Percentiles rank a stretch among this genome's conserved stretches.
These are phyloP conservation scores for Stylonectria norvegica DNA, from an alignment of 2,329 filamentous ascomycete genomes.

Conservation along the genomic window DNA sequence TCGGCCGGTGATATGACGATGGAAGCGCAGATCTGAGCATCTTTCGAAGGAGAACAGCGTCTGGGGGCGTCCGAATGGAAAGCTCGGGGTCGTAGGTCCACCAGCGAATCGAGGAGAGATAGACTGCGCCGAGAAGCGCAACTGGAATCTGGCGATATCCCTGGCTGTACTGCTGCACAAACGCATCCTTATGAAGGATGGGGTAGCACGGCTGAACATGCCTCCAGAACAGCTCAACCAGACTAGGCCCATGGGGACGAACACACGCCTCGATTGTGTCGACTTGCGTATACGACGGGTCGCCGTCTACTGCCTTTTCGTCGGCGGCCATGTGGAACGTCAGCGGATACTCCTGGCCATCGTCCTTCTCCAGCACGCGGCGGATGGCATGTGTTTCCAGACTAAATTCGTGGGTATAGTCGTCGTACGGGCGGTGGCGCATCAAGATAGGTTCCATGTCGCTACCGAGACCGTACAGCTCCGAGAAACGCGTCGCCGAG, in stretches of 20 bases:
- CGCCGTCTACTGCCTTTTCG: slow-evolving; percentile 27
- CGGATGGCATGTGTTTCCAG: slow-evolving; percentile 61
- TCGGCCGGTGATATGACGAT: slow-evolving; percentile 29
- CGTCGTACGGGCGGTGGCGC: slow-evolving; percentile 50
- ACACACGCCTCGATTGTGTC: slow-evolving; percentile 56
- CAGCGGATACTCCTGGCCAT: slow-evolving; percentile 30
- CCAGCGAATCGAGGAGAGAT: slow-evolving; percentile 53
- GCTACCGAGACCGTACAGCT: slow-evolving; percentile 33
- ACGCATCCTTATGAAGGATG: slow-evolving; percentile 52
- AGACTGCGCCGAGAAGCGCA: slow-evolving; percentile 52
- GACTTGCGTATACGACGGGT: slow-evolving; percentile 21
- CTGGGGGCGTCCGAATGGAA: slow-evolving; percentile 27
- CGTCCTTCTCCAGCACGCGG: slow-evolving; percentile 51
- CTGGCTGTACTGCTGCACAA: slow-evolving; percentile 49
- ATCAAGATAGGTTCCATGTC: slow-evolving; percentile 35
- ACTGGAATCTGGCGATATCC: slow-evolving; percentile 51
- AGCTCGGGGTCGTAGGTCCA: slow-evolving; percentile 45
- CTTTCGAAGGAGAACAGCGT: slow-evolving; percentile 21
- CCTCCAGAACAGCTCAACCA: slow-evolving; percentile 62
- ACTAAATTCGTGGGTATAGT: slow-evolving; percentile 34
- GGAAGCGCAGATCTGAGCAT: slow-evolving; percentile 25
- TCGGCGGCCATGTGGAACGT: slow-evolving; percentile 34
- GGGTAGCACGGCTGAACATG: slow-evolving; percentile 53
- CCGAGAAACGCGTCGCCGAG: slow-evolving; percentile 26
- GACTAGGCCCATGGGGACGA: slow-evolving; percentile 53